Conservation (phyloP, 106 monocot species). For the Dactylorhiza incarnata region DNA sequence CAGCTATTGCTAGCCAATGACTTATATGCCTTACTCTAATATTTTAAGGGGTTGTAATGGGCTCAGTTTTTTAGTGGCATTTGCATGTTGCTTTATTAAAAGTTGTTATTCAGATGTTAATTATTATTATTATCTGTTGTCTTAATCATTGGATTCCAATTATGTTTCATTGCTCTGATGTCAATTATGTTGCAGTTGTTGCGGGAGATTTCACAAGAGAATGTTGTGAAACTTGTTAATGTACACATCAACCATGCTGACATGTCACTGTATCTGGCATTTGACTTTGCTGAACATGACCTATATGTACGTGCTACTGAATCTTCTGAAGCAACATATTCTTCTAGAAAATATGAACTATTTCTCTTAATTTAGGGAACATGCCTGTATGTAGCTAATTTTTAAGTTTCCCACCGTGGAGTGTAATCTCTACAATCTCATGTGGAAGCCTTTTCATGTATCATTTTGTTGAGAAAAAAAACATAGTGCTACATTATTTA, state of each 20-base stretch:
- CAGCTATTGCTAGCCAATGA: neutral
- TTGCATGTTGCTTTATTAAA: neutral
- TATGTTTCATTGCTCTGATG: constrained; percentile 1
- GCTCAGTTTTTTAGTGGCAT: neutral
- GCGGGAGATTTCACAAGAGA: constrained; percentile 90
- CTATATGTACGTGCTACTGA: constrained; percentile 59
- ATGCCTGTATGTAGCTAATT: neutral
- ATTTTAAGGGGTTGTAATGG: neutral
- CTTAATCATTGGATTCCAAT: neutral
- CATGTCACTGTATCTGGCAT: constrained; percentile 97
- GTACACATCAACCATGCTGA: constrained; percentile 97
- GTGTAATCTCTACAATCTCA: neutral
- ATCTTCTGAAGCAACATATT: neutral
- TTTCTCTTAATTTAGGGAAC: neutral
- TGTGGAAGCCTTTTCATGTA: neutral
- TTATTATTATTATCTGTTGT: neutral
- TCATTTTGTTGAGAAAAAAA: neutral
- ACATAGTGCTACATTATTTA: neutral
- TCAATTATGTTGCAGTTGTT: constrained; percentile 64
- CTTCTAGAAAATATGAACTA: neutral
- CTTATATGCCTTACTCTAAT: neutral
- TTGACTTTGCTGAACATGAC: constrained; percentile 98
- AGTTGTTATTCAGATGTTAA: neutral
- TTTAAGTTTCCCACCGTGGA: neutral
- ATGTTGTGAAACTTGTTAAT: constrained; percentile 95